Evolutionary conservation across 2,329 filamentous ascomycete species (phyloP), one percentile per base, ranked within the genome.

Genomic region (Pseudopyricularia cyperi): DNA sequence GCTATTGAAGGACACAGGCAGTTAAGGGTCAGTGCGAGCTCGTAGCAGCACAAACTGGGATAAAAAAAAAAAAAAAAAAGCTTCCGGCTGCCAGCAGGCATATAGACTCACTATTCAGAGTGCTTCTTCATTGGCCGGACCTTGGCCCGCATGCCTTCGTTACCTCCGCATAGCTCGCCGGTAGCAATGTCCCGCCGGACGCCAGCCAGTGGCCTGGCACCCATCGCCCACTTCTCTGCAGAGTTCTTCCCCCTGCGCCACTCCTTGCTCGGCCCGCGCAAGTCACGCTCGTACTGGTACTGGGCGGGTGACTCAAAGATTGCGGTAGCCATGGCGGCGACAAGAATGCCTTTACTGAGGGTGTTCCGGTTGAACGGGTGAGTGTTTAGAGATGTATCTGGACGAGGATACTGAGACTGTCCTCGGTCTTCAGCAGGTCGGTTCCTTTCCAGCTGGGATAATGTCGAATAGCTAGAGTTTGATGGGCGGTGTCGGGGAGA

Each of bases 161-260:
- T 30, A 7, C 24, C 33, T 17, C 32, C 49, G 28, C 24, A 30
- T 7, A 44, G 48, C 46, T 57, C 54, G 35, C 49, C 37, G n/a
- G 55, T 58, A 19, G 56, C 7, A 22, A 30, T 44, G 50, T 58
- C 51, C 30, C 53, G 26, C 6, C 47, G 54, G 48, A 60, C 57
- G 17, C 67, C 68, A 24, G 60, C 28, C 32, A 60, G 58, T 2
- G 62, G 58, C 4, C 67, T 65, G 24, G 55, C 53, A 52, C 71
- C 71, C 14, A 64, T 60, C 8, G 65, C 61, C 71, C 71, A 74
- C 59, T 74, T 73, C 52, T 60, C 57, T 19, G 55, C 57, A 4
- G 64, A 64, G 57, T 73, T 68, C 62, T 72, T 73, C 60, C 56
- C 57, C 52, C 71, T 68, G 63, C 73, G 73, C 57, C 62, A 66